Base-by-base conservation (phyloP, 192 early-diverging fungal species). In the Dispira parvispora region DNA sequence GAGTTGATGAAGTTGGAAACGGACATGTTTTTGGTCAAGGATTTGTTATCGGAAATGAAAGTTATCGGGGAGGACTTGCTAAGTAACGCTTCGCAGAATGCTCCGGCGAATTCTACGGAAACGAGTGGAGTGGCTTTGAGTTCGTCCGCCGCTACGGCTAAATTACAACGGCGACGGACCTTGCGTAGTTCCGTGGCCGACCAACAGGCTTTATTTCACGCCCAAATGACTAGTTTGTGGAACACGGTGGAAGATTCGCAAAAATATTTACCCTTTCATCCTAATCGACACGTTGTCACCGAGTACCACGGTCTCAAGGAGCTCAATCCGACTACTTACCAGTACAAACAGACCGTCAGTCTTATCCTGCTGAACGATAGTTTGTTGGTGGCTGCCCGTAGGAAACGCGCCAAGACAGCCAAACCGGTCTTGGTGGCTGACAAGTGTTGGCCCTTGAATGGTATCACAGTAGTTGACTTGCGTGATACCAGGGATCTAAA, bases 341-440 rank as follows among this genome's bases (percentile, higher is more conserved):
- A 89, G 67, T 69, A 79, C 18, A 80, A 84, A 46, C 89, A 92
- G 58, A 75, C 74, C 14, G 87, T 92, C 0, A 84, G 88, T 60
- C 73, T 96, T 45, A 80, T 88, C 32, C 70, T 98, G 18, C 71
- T 98, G 49, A 92, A 78, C 65, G 93, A 98, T 67, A 80, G 86
- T 45, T 62, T 98, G 8, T 66, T 98, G 55, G 68, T 96, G 43
- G 85, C 86, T 0, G 79, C 78, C 11, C 84, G 85, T 57, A 90
- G 88, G 66, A 89, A 88, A 63, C 84, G 85, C 58, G 77, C 78
- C 5, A 80, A 80, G 56, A 74, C 75, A 50, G 70, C 83, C 42
- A 86, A 85, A 62, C 73, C 75, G 25, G 76, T 85, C 56, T 68
- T 93, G 58, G 78, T 92, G 14, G 87, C 89, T 1, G 92, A 95